Evolutionary conservation across 75 land plant genomes (phyloP).

Genomic region (Gnetum montanum): DNA sequence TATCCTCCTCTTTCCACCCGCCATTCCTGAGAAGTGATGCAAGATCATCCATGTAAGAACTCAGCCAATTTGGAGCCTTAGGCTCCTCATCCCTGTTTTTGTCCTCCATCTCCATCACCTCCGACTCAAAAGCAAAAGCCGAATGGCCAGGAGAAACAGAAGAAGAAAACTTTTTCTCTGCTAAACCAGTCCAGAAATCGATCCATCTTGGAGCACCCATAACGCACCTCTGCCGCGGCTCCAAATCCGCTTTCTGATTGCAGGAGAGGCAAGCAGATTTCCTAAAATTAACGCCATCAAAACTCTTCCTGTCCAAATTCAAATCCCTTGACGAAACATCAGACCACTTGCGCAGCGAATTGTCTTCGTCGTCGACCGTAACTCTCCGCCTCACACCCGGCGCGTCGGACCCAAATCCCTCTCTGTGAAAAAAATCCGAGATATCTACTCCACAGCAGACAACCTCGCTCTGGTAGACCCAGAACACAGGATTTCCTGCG

Average conservation of each 20-base stretch:
- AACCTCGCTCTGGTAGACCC: slow-evolving; percentile 25
- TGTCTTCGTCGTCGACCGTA: background rate
- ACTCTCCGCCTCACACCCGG: background rate
- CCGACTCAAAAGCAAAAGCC: background rate
- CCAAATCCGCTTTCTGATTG: background rate
- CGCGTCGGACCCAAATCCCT: slow-evolving; percentile 1
- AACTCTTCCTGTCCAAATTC: background rate
- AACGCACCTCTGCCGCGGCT: background rate
- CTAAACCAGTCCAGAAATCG: slow-evolving; percentile 87
- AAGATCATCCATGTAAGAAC: slow-evolving; percentile 44
- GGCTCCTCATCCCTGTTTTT: slow-evolving; percentile 2
- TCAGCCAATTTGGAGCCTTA: slow-evolving; percentile 63
- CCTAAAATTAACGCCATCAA: background rate
- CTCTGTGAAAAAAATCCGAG: slow-evolving; percentile 49
- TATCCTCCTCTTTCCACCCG: slow-evolving; percentile 76
- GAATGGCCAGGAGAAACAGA: background rate
- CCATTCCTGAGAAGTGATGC: slow-evolving; percentile 52
- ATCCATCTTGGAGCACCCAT: slow-evolving; percentile 33
- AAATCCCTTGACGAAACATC: too few species aligned
- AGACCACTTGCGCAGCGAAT: too few species aligned
- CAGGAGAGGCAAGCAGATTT: background rate
- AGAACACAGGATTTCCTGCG: slow-evolving; percentile 56
- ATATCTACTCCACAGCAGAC: slow-evolving; percentile 31
- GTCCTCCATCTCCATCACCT: background rate
- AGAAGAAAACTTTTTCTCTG: slow-evolving; percentile 16